phyloP scores from a whole-genome alignment of 345 rosid genomes.

The Draba incana region DNA sequence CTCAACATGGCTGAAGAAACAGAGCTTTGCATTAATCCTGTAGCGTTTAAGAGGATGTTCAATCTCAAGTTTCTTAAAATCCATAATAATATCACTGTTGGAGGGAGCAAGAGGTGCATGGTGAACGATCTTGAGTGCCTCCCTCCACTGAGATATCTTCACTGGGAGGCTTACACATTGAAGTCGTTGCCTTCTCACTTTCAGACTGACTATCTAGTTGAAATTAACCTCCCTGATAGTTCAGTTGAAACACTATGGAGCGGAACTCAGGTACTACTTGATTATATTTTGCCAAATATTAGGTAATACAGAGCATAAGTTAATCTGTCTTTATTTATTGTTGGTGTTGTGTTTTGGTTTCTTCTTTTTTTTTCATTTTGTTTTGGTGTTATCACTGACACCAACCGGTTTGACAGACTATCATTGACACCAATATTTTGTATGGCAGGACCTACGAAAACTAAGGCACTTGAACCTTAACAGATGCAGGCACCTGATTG shows the following conservation, averaged over 20 bases:
- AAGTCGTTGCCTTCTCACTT: conserved; percentile 28
- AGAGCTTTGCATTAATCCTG: conserved; percentile 17
- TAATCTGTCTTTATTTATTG: background rate
- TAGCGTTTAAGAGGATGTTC: conserved; percentile 13
- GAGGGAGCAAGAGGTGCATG: conserved; percentile 19
- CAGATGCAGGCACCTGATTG: conserved; percentile 28
- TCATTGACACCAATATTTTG: background rate
- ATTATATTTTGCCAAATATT: background rate
- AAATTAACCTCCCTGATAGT: conserved; percentile 27
- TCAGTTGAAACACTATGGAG: conserved; percentile 32
- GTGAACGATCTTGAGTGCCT: conserved; percentile 12
- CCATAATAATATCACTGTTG: conserved; percentile 14
- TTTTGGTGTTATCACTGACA: conserved; percentile 8
- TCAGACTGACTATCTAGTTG: conserved; percentile 25
- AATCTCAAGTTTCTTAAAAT: conserved; percentile 29
- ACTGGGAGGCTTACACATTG: conserved; percentile 29
- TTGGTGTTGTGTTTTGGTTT: background rate
- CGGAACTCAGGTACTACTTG: conserved; percentile 22
- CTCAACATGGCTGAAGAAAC: conserved; percentile 33
- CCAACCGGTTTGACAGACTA: background rate
- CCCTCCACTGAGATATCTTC: conserved; percentile 33
- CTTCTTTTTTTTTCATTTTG: background rate
- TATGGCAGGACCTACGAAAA: conserved; percentile 30
- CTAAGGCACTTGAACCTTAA: conserved; percentile 28
- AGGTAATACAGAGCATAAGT: background rate